Conservation (phyloP, 2,329 filamentous ascomycete species). For the Monilinia polystroma region DNA sequence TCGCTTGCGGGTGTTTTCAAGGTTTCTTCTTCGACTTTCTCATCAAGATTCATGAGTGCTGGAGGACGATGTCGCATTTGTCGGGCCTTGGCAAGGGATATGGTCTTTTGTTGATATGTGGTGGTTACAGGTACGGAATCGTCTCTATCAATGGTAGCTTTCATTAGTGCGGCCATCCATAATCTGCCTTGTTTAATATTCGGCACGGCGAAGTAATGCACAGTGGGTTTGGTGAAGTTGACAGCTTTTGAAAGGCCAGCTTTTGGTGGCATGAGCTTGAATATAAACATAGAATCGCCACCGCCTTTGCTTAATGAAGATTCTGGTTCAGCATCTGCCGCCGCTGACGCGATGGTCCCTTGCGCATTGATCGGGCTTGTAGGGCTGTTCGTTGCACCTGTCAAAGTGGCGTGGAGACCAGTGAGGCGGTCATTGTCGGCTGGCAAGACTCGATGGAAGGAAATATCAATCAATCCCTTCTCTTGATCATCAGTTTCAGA, state of each 20-base stretch:
- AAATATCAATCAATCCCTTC: conserved; percentile 95
- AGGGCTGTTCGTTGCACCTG: conserved; percentile 71
- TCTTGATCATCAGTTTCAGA: conserved; percentile 89
- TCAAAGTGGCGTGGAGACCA: conserved; percentile 86
- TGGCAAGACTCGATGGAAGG: conserved; percentile 92
- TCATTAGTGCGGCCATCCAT: conserved; percentile 99
- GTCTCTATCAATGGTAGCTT: conserved; percentile 96
- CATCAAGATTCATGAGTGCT: conserved; percentile 73
- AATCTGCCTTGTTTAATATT: conserved; percentile 82
- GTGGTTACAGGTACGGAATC: conserved; percentile 76
- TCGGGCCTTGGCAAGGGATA: conserved; percentile 84
- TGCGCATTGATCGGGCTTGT: conserved; percentile 52
- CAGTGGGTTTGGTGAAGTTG: conserved; percentile 94
- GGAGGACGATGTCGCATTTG: conserved; percentile 87
- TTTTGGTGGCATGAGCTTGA: conserved; percentile 92
- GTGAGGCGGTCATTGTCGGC: conserved; percentile 90
- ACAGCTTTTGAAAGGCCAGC: conserved; percentile 84
- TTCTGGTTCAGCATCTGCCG: conserved; percentile 44
- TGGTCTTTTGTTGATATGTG: conserved; percentile 96
- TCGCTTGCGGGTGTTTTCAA: conserved; percentile 38
- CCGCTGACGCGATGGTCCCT: conserved; percentile 46
- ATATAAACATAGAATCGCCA: conserved; percentile 84
- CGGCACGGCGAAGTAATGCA: conserved; percentile 96
- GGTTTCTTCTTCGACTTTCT: conserved; percentile 39
- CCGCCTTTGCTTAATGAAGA: conserved; percentile 40